Evolutionary conservation across 495 filamentous ascomycete species (phyloP), one percentile per base, ranked within the genome.

Genomic region (Durotheca rogersii): DNA sequence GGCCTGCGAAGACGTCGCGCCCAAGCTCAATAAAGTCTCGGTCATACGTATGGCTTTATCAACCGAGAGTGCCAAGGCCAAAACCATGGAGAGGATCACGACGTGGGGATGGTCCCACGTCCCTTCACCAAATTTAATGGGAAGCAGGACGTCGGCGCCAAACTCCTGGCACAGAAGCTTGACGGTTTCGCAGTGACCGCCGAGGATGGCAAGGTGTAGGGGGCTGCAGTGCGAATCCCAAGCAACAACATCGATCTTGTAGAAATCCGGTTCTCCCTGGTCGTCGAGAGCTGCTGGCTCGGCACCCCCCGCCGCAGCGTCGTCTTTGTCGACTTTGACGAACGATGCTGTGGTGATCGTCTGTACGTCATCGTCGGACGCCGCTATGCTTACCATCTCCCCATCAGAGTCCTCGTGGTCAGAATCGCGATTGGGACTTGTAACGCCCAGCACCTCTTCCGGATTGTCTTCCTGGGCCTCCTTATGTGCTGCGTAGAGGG

Each of bases 151-250:
- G 60, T 94, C 88, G 1, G 88, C 85, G 9, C 86, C 88, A 53
- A 85, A 90, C 7, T 81, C 79, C 51, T 82, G 73, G 23, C 89
- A 87, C 4, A 94, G 75, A 15, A 80, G 68, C 31, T 84, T 80
- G 43, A 90, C 84, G 6, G 80, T 79, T 6, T 83, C 75, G 10
- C 75, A 67, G 50, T 90, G 83, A 1, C 86, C 87, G 42, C 78
- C 76, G 1, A 88, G 41, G 44, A 94, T 90, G 2, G 89, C 89
- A 17, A 89, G 73, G 59, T 94, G 89, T 10, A 92, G 69, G 0
- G 89, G 79, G 1, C 86, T 84, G 41, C 79, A 76, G 12, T 78
- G 76, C 11, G 66, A 83, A 50, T 94, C 88, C 89, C 89, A 94
- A 6, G 88, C 77, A 7, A 83, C 56, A 4, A 83, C 76, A 56